phyloP scores from a whole-genome alignment of 2,329 filamentous ascomycete genomes.

The Cercospora berteroae region DNA sequence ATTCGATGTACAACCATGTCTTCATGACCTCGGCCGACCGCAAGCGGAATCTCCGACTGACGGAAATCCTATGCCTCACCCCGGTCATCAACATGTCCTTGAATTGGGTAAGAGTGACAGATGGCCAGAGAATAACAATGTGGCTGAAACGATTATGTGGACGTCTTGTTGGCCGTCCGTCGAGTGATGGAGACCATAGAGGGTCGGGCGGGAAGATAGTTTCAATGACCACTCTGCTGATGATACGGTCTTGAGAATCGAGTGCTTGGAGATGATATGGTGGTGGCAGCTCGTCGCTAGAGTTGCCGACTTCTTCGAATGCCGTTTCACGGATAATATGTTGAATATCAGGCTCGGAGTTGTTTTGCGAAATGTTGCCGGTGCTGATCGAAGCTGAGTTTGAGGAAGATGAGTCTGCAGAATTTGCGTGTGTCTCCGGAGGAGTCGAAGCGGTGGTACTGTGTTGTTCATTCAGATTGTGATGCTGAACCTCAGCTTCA shows the following conservation, averaged over 20 bases:
- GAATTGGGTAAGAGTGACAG: conserved; percentile 1
- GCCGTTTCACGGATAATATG: background rate
- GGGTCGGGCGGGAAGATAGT: background rate
- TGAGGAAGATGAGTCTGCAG: too few species aligned
- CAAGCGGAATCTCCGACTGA: background rate
- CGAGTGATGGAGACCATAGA: background rate
- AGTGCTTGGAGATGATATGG: background rate
- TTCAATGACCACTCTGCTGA: background rate
- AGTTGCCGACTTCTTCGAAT: background rate
- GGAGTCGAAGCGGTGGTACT: too few species aligned
- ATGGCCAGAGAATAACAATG: background rate
- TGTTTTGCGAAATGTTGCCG: too few species aligned
- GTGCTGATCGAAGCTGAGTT: too few species aligned
- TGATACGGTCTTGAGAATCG: background rate
- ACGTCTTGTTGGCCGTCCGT: background rate
- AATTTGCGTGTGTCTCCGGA: too few species aligned
- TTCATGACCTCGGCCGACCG: background rate
- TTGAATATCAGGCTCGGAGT: background rate
- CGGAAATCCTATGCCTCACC: background rate
- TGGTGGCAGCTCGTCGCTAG: background rate
- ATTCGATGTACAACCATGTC: background rate
- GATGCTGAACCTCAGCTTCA: background rate
- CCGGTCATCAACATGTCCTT: background rate
- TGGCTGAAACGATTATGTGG: background rate
- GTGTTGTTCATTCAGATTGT: too few species aligned